A percentile compares a stretch with the other conserved stretches of the same genome.
Conservation (phyloP, 208 protist genomes). For the Novymonas esmeraldas region DNA sequence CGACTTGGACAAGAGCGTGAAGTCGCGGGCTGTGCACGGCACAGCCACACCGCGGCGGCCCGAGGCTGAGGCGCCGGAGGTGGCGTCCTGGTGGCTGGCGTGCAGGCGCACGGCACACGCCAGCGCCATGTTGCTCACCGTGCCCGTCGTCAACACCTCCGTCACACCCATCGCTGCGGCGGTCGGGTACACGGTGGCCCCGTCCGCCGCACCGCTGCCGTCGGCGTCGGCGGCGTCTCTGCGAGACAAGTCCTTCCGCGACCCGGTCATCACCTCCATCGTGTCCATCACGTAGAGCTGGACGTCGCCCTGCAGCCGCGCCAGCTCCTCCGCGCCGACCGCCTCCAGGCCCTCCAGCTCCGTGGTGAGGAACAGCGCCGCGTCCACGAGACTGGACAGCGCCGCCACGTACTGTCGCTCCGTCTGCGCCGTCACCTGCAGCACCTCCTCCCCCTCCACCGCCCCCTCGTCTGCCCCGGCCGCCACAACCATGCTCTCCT, state of each 20-base stretch:
- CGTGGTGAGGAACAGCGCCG: slow-evolving; percentile 45
- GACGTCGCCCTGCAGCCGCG: slow-evolving; percentile 43
- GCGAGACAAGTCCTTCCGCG: slow-evolving; percentile 43
- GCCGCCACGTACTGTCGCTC: slow-evolving; percentile 46
- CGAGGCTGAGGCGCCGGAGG: not conserved
- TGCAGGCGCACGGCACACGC: slow-evolving; percentile 68
- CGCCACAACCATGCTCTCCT: slow-evolving; percentile 40
- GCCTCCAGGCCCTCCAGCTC: slow-evolving; percentile 62
- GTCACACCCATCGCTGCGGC: slow-evolving; percentile 55
- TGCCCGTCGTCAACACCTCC: slow-evolving; percentile 51
- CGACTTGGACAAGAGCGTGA: slow-evolving; percentile 57
- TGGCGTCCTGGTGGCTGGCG: slow-evolving; percentile 28
- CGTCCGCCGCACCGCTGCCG: not conserved
- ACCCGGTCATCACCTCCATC: slow-evolving; percentile 52
- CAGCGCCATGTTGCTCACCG: slow-evolving; percentile 62
- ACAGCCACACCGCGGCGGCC: not conserved
- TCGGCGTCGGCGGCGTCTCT: slow-evolving; percentile 9
- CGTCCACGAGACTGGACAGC: slow-evolving; percentile 46
- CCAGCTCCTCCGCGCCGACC: slow-evolving; percentile 38
- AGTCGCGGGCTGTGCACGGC: slow-evolving; percentile 46
- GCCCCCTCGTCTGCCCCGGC: slow-evolving; percentile 6
- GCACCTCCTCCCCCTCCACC: slow-evolving; percentile 38
- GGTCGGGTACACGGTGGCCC: slow-evolving; percentile 45
- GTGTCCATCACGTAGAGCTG: slow-evolving; percentile 46
- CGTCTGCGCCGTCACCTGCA: slow-evolving; percentile 35